Conservation (phyloP, 371 early-diverging fungal species). For the Smittium culicis region DNA sequence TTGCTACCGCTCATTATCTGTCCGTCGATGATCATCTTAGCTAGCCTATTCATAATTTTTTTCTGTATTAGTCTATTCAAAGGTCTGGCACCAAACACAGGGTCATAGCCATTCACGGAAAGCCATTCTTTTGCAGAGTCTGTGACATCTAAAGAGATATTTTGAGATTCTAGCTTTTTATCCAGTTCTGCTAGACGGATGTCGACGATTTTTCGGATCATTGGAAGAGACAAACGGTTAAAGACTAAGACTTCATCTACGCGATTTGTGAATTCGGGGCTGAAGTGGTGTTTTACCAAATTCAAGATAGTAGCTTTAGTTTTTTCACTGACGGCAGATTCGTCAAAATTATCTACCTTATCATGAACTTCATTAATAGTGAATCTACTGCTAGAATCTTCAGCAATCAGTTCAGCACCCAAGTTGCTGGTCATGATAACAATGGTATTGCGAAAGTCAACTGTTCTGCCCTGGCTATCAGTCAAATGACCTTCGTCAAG, state of each 20-base stretch:
- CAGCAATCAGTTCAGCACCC: too few species aligned
- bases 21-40: slow-evolving; percentile 60
- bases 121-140: slow-evolving; percentile 63
- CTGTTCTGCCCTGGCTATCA: slow-evolving; percentile 58
- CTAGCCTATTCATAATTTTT: slow-evolving; percentile 61
- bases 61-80: slow-evolving; percentile 72
- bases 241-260: slow-evolving; percentile 78
- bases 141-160: slow-evolving; percentile 48
- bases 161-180: too few species aligned
- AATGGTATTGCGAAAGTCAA: slow-evolving; percentile 68
- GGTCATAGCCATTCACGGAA: slow-evolving; percentile 62
- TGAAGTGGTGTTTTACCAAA: slow-evolving; percentile 63
- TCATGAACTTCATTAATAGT: too few species aligned
- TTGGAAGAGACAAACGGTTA: slow-evolving; percentile 54
- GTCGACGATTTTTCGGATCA: slow-evolving; percentile 66
- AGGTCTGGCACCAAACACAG: slow-evolving; percentile 74
- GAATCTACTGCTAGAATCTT: too few species aligned
- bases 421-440: slow-evolving; percentile 72
- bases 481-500: slow-evolving; percentile 74
- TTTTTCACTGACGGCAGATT: not conserved
- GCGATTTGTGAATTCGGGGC: slow-evolving; percentile 84
- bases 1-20: slow-evolving; percentile 48
- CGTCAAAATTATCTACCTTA: too few species aligned
- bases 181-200: slow-evolving; percentile 65
- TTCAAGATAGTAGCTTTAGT: slow-evolving; percentile 17